Evolutionary conservation across 2,329 filamentous ascomycete species (phyloP), one percentile per base, ranked within the genome.

Genomic region (Calonectria pseudoturangicola): DNA sequence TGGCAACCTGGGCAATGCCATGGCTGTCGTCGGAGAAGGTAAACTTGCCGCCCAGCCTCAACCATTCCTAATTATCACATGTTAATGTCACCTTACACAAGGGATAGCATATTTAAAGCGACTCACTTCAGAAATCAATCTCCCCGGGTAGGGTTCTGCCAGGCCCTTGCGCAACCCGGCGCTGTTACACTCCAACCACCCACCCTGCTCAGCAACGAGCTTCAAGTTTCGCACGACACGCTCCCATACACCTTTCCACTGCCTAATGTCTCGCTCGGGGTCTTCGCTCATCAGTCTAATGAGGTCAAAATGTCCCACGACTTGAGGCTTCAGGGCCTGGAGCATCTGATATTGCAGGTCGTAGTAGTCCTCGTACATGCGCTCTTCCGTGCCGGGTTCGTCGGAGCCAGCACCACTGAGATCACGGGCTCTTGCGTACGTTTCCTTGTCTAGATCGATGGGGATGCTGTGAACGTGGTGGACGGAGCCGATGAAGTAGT

Each of bases 1-100:
- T 92, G n/a, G 92, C 95, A 6, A 99, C 89, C 82, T 99, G 96
- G 2, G 90, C 93, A 71, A 95, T 90, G 47, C 94, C 94, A 86
- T 99, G 97, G 83, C 95, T 98, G 84, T 99, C 97, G 83, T 99
- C 97, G 8, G 95, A 98, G 78, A 99, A 89, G 66, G 95, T 97
- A 84, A 98, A 98, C 73, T 90, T 91, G 28, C 97, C 96, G 28
- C 93, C 93, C 79, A 94, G 88, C 9, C 84, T 85, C 67, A 95
- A 81, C 87, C 95, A 98, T 82, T 91, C 91, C 93, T 94, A 74
- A 15, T 8, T 18, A 41, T 60, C 27, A 43, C 9, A 13, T 51
- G 71, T 73, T 7, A 73, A 62, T 27, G 71, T 47, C 39, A n/a
- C 30, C 30, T 58, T 21, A 9, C 30, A 27, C 36, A 18, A 7